A percentile compares a stretch with the other conserved stretches of the same genome.
These are phyloP conservation scores for Bipolaris sorokiniana DNA, from an alignment of 2,329 filamentous ascomycete species.

Conservation along the genomic window DNA sequence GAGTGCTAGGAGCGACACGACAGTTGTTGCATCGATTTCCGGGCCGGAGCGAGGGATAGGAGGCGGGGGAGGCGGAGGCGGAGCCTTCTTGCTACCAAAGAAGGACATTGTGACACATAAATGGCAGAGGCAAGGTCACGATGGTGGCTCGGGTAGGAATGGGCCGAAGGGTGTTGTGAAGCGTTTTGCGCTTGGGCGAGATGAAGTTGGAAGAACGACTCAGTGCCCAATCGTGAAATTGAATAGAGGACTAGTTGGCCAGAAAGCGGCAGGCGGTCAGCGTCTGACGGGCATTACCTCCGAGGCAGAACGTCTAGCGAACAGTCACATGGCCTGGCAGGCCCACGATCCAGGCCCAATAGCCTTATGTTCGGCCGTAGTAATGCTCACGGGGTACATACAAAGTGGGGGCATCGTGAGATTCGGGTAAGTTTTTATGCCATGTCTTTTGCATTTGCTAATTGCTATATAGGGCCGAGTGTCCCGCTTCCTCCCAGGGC, in stretches of 20 bases:
- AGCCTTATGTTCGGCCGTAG: constrained; percentile 27
- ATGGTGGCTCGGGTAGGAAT: constrained; percentile 13
- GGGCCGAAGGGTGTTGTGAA: constrained; percentile 15
- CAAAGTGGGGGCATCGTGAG: constrained; percentile 15
- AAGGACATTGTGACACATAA: constrained; percentile 17
- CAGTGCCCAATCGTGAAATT: constrained; percentile 34
- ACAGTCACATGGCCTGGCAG: constrained; percentile 34
- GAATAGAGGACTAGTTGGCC: constrained; percentile 22
- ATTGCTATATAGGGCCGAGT: constrained; percentile 21
- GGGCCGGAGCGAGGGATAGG: constrained; percentile 59
- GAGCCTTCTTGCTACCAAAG: constrained; percentile 31
- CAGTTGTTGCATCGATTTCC: constrained; percentile 57
- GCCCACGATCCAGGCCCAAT: constrained; percentile 38
- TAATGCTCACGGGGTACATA: constrained; percentile 25
- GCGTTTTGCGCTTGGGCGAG: constrained; percentile 12
- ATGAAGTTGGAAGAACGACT: constrained; percentile 13
- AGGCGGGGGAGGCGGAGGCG: constrained; percentile 65
- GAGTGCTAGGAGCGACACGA: constrained; percentile 61
- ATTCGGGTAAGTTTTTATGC: constrained; percentile 17
- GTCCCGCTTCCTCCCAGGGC: neutral
- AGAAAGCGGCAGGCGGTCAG: constrained; percentile 36
- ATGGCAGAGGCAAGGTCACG: constrained; percentile 4
- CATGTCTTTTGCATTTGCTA: constrained; percentile 27
- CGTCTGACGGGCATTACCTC: constrained; percentile 19
- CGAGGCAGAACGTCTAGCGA: constrained; percentile 17